Evolutionary conservation across 2,329 filamentous ascomycete genomes (phyloP), one percentile per base, ranked within the genome.

Genomic region (Didymella glomerata): DNA sequence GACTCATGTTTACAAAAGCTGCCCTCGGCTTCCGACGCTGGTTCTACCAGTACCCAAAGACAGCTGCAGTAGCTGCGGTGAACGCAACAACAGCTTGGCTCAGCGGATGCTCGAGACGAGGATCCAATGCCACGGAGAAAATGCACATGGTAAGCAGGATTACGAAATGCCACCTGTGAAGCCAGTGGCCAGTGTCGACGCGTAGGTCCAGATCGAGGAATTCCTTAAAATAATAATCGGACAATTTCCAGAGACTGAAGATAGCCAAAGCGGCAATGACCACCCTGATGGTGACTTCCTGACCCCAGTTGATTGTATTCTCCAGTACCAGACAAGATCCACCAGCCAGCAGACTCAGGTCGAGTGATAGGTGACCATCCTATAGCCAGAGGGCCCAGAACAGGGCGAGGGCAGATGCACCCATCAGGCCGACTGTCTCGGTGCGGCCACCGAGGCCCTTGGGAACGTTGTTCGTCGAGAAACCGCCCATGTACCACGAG

Each of bases 401-500:
- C 2, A 54, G 25, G 11, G 46, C 56, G 25, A 59, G 20, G 9
- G 20, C 18, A 18, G 47, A 41, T 0, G 46, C 50, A 10, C 40
- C n/a, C 6, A 50, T 14, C n/a, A 51, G 13, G 4, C 56, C 51
- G 28, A 54, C 46, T 18, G 50, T 47, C 41, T 59, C 30, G 4
- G 54, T 41, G n/a, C 50, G 56, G 18, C 50, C 56, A 9, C 46
- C 47, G 14, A 47, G 46, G 9, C 56, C 41, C 56, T 59, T 56
- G 42, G 51, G 57, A 13, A 60, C 18, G 20, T 55, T 54, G 16
- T 60, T 60, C 6, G 57, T 60, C 3, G 57, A 44, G 4, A 62
- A 38, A 51, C 82, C 70, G 62, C 91, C 87, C n/a, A 95, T 76
- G 74, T 94, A 95, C 88, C 88, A 90, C 2, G 85, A 83, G 0